phyloP scores from a whole-genome alignment of 148 eudicot genomes.

The Camellia lanceoleosa region DNA sequence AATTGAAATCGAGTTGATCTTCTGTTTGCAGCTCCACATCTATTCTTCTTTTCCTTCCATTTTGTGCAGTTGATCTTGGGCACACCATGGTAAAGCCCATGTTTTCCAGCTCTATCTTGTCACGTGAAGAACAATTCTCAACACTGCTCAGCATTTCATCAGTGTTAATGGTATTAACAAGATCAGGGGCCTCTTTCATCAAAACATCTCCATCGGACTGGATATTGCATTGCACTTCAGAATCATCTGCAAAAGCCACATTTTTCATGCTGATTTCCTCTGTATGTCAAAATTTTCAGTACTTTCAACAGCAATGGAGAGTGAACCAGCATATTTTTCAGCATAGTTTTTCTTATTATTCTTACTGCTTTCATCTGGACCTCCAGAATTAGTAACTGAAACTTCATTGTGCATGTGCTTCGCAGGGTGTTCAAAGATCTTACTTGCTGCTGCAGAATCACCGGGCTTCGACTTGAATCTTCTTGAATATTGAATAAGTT shows the following conservation, averaged over 20 bases:
- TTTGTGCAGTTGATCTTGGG: conserved; percentile 11
- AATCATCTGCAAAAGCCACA: conserved; percentile 14
- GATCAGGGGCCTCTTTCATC: conserved; percentile 22
- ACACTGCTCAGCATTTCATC: conserved; percentile 3
- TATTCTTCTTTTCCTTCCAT: conserved; percentile 42
- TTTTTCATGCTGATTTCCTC: conserved; percentile 14
- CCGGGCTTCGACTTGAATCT: conserved; percentile 42
- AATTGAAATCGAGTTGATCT: conserved; percentile 14
- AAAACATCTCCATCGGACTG: conserved; percentile 21
- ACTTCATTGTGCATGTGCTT: conserved; percentile 9
- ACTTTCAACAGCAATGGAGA: conserved; percentile 10
- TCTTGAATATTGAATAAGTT: conserved; percentile 71
- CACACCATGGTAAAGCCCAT: not conserved
- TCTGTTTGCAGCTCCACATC: conserved; percentile 32
- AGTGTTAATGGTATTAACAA: conserved; percentile 5
- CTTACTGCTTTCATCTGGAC: conserved; percentile 12
- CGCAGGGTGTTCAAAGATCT: conserved; percentile 10
- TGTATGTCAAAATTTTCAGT: conserved; percentile 7
- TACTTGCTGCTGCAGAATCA: conserved; percentile 7
- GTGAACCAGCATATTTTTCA: conserved; percentile 27
- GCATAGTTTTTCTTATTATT: conserved; percentile 21
- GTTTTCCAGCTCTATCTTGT: conserved; percentile 19
- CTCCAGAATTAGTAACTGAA: conserved; percentile 17
- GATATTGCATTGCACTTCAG: conserved; percentile 6
- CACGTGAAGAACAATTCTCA: conserved; percentile 15